phyloP scores from a whole-genome alignment of 306 rosid species.

The Ormosia semicastrata region DNA sequence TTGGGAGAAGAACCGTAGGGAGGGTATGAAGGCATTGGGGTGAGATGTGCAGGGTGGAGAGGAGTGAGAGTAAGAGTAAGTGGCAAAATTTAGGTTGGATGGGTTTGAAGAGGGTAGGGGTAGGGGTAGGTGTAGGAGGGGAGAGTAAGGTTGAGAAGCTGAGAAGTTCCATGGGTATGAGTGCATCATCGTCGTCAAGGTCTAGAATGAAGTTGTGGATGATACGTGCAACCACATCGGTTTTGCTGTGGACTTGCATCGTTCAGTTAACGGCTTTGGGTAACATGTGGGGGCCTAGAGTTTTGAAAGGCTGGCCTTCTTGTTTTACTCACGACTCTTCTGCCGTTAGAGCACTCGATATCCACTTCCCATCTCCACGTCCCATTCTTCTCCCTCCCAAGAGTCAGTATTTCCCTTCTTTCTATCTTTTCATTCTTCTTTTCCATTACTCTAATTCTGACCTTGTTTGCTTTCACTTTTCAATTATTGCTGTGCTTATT shows the following conservation, averaged over 20 bases:
- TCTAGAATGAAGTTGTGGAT: conserved; percentile 90
- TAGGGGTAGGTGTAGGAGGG: conserved; percentile 1
- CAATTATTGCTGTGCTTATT: too few relatives aligned
- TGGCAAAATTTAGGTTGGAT: conserved; percentile 47
- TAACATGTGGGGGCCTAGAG: conserved; percentile 95
- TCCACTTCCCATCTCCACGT: conserved; percentile 41
- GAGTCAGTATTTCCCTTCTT: conserved; percentile 49
- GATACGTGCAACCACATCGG: conserved; percentile 85
- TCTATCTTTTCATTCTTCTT: too few relatives aligned
- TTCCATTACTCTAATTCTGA: too few relatives aligned
- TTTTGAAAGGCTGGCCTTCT: conserved; percentile 98
- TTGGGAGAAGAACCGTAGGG: too few relatives aligned
- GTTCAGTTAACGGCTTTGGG: conserved; percentile 91
- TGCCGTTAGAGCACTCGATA: conserved; percentile 31
- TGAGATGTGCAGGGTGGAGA: conserved; percentile 51
- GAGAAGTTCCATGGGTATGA: conserved; percentile 44
- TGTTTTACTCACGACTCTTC: conserved; percentile 70
- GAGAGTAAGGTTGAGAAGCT: conserved; percentile 53
- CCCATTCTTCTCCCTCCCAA: conserved; percentile 81
- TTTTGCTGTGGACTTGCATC: conserved; percentile 87
- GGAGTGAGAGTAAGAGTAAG: conserved; percentile 19
- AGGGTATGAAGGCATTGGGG: conserved; percentile 9
- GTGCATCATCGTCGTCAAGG: conserved; percentile 40
- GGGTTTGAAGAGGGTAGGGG: conserved; percentile 68
- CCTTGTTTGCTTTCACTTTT: too few relatives aligned